Conservation (phyloP, 352 stramenopile species). For the Globisporangium polare region DNA sequence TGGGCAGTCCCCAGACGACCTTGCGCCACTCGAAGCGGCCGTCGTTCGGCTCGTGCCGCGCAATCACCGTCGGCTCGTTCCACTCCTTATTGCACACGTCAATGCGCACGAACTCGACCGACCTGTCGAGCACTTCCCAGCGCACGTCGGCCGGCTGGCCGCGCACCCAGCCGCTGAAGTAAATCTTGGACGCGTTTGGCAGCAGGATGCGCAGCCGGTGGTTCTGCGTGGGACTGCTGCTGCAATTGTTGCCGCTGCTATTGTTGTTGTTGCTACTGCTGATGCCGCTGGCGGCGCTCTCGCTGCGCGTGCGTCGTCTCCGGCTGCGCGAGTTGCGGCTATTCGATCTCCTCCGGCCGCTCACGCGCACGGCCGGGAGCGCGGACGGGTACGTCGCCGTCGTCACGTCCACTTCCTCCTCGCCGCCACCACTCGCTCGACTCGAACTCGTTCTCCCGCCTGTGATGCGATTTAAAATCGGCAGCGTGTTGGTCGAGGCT, state of each 20-base stretch:
- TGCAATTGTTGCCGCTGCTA: constrained; percentile 25
- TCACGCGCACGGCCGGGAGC: constrained; percentile 13
- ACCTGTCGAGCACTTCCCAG: constrained; percentile 73
- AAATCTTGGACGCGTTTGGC: constrained; percentile 40
- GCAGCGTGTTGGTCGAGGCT: constrained; percentile 11
- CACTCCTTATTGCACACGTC: constrained; percentile 85
- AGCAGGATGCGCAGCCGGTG: constrained; percentile 52
- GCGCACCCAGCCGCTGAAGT: constrained; percentile 65
- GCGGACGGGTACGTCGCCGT: constrained; percentile 13
- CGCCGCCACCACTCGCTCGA: background rate
- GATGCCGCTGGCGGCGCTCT: constrained; percentile 26
- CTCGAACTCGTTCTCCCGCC: background rate
- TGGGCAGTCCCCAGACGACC: constrained; percentile 86
- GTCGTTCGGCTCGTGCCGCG: constrained; percentile 59
- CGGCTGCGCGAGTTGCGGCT: constrained; percentile 23
- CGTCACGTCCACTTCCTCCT: background rate
- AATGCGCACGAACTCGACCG: constrained; percentile 69
- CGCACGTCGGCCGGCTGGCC: constrained; percentile 73
- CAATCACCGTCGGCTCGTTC: constrained; percentile 75
- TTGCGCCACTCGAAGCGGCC: constrained; percentile 69
- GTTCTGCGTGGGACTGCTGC: constrained; percentile 14
- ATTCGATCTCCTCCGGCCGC: constrained; percentile 28
- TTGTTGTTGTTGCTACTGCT: constrained; percentile 23
- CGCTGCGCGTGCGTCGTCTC: constrained; percentile 31
- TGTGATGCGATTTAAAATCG: constrained; percentile 7